Evolutionary conservation across 2,329 filamentous ascomycete genomes (phyloP), one percentile per base, ranked within the genome.

Genomic region (Penicillium sp.): DNA sequence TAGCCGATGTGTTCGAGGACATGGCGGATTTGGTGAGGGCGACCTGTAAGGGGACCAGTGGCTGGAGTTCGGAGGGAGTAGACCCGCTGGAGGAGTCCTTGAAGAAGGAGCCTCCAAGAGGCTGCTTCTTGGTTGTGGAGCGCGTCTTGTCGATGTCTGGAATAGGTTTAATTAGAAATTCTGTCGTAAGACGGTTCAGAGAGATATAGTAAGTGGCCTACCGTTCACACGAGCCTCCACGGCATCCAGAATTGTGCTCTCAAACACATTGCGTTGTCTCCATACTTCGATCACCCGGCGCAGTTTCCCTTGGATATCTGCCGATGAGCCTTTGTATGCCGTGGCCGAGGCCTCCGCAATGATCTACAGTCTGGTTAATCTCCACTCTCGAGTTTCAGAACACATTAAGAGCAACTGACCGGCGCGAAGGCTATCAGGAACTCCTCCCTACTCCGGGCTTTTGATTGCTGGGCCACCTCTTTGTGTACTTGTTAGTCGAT

Each of bases 391-490:
- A 23, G 12, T 40, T 23, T 23, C 20, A 18, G 23, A n/a, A 15
- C 10, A 24, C 17, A 8, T 42, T n/a, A 12, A 24, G 3, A 26
- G 37, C 26, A 23, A 71, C 73, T 56, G 55, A 81, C 83, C 4
- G 94, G 92, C 39, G 93, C 88, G 72, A 96, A 97, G 7, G 94
- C 93, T 55, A 88, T 82, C 12, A 97, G 82, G 63, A 99, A 99
- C 64, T 99, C 94, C 46, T 92, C 86, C 73, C 96, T 97, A 57
- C 89, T 87, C 29, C 93, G 87, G 41, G 90, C 93, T 73, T 95
- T 96, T 20, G 92, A 96, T 68, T 97, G 94, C 70, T 99, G 94
- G 18, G 91, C 89, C 52, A 99, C 92, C 80, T 99, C 94, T 94
- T 56, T 27, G 65, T 48, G 17, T 20, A 20, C 20, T 37, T 37